phyloP scores from a whole-genome alignment of 805 yeast species.

The Nakazawaea sp. region DNA sequence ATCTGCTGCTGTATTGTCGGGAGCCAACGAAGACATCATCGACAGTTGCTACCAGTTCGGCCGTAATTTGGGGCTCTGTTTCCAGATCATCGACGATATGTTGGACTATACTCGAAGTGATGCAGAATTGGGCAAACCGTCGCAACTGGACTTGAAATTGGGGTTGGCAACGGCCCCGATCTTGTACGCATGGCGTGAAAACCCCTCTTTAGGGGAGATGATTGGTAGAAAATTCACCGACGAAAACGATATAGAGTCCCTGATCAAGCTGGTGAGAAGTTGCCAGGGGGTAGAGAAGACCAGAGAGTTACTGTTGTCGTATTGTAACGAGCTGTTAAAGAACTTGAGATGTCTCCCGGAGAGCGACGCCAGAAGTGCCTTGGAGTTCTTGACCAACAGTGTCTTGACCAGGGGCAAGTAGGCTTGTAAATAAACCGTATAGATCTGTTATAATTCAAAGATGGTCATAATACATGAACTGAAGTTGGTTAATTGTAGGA shows the following conservation, averaged over 20 bases:
- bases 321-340: conserved; percentile 66
- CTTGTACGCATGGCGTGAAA: conserved; percentile 86
- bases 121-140: conserved; percentile 84
- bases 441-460: background rate
- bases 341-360: conserved; percentile 76
- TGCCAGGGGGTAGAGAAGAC: conserved; percentile 76
- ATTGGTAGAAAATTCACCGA: conserved; percentile 76
- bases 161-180: conserved; percentile 98
- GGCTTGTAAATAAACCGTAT: too few relatives aligned
- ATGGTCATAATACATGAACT: background rate
- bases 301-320: conserved; percentile 65
- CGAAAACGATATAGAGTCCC: conserved; percentile 81
- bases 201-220: conserved; percentile 76
- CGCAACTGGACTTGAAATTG: conserved; percentile 88
- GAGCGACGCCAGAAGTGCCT: conserved; percentile 82
- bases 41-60: conserved; percentile 90
- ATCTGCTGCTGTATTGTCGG: conserved; percentile 88
- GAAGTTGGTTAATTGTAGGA: too few relatives aligned
- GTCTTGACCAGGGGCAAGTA: conserved; percentile 76
- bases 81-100: conserved; percentile 95
- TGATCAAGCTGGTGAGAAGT: conserved; percentile 64
- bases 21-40: conserved; percentile 66
- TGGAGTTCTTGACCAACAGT: conserved; percentile 77
- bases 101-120: conserved; percentile 90
- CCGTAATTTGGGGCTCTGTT: conserved; percentile 86